Percentiles rank a stretch among this genome's conserved stretches.
Conservation (phyloP, 2,329 filamentous ascomycete species). For the Berkeleyomyces rouxiae region DNA sequence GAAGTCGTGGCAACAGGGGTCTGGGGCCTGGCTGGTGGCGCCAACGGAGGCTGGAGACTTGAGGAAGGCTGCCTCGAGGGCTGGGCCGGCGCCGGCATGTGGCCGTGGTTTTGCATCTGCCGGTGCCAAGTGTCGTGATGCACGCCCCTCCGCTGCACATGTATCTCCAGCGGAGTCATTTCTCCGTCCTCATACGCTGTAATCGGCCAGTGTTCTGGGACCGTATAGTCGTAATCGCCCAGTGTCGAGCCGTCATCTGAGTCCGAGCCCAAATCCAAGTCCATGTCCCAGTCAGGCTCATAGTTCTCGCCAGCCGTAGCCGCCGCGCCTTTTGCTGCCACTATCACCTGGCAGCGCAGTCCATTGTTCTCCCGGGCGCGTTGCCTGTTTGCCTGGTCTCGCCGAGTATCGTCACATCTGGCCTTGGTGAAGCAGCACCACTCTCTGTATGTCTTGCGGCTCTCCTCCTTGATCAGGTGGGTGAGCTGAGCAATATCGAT, state of each 20-base stretch:
- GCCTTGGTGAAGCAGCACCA: constrained; percentile 6
- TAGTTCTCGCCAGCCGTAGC: not conserved
- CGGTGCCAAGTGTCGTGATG: not conserved
- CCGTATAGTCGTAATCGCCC: constrained; percentile 4
- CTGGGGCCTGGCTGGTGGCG: not conserved
- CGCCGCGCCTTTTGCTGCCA: not conserved
- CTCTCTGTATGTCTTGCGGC: constrained; percentile 3
- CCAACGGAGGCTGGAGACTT: not conserved
- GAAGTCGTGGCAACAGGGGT: not conserved
- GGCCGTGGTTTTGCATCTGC: not conserved
- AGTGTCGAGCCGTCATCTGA: not conserved
- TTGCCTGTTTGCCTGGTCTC: constrained; percentile 1
- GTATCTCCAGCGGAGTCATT: not conserved
- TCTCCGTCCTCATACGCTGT: constrained; percentile 5
- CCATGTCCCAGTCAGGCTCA: not conserved
- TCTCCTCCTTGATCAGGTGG: constrained; percentile 4
- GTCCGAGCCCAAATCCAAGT: not conserved
- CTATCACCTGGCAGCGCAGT: not conserved
- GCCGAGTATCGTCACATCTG: not conserved
- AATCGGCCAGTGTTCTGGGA: constrained; percentile 5
- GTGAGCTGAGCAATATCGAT: constrained; percentile 5
- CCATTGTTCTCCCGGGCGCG: constrained; percentile 2
- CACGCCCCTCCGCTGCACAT: not conserved
- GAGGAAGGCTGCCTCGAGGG: not conserved
- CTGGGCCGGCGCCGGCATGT: not conserved